These are phyloP conservation scores for Fonsecaea erecta DNA, from an alignment of 2,329 filamentous ascomycete species.

Conservation along the genomic window DNA sequence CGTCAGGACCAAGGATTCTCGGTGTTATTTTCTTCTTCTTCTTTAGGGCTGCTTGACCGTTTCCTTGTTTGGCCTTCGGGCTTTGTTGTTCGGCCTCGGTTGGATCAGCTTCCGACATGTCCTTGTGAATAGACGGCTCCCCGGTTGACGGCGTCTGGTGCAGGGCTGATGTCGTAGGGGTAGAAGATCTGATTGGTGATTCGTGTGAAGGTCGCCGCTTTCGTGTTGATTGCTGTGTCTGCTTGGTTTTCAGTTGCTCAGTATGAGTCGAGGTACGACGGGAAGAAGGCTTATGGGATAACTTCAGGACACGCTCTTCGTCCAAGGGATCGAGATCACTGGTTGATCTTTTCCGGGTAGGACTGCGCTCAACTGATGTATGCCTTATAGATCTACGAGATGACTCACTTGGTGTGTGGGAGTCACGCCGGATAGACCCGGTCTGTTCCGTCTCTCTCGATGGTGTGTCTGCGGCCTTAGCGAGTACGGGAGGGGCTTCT, in stretches of 20 bases:
- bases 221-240: constrained; percentile 17
- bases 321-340: constrained; percentile 32
- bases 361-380: constrained; percentile 18
- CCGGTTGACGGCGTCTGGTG: background rate
- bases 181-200: constrained; percentile 18
- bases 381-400: constrained; percentile 10
- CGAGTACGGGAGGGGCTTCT: background rate
- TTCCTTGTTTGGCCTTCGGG: background rate
- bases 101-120: constrained; percentile 3
- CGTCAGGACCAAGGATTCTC: constrained; percentile 47
- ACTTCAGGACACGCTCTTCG: constrained; percentile 19
- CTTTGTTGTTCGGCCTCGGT: background rate
- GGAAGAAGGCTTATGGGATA: constrained; percentile 20
- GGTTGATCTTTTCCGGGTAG: constrained; percentile 34
- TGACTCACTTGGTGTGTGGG: constrained; percentile 24
- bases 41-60: constrained; percentile 1
- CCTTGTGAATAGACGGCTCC: constrained; percentile 5
- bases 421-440: constrained; percentile 1
- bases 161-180: constrained; percentile 5
- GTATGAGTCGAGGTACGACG: constrained; percentile 21
- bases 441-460: constrained; percentile 12
- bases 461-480: constrained; percentile 8
- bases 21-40: constrained; percentile 25
- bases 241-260: constrained; percentile 25
- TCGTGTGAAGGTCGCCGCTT: constrained; percentile 25